phyloP scores from a whole-genome alignment of 2,329 filamentous ascomycete species.

The Fusarium coffeatum region DNA sequence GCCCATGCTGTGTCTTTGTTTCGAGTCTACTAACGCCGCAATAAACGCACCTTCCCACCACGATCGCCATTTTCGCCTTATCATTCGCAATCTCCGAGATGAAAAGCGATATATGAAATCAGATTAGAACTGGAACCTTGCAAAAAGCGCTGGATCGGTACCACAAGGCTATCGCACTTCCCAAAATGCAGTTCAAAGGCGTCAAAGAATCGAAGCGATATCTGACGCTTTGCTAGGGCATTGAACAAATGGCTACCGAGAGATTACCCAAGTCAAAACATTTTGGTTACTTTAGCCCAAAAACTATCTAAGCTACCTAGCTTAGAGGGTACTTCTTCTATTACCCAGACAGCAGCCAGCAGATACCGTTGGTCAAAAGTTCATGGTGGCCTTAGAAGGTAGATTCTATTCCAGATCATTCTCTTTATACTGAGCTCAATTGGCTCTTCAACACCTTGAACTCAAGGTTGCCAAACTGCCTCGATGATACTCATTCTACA shows the following conservation, averaged over 20 bases:
- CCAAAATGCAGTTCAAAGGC: background rate
- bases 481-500: slow-evolving; percentile 63
- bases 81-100: background rate
- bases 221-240: background rate
- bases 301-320: background rate
- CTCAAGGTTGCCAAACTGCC: slow-evolving; percentile 58
- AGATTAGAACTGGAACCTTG: background rate
- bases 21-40: background rate
- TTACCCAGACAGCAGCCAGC: background rate
- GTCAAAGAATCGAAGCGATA: background rate
- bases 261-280: background rate
- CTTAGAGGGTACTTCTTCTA: background rate
- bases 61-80: too few relatives aligned
- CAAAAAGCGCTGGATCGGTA: background rate
- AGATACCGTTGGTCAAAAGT: background rate
- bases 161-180: background rate
- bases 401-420: background rate
- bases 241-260: background rate
- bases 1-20: fast-evolving
- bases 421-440: background rate
- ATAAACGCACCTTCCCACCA: background rate
- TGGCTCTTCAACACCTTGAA: background rate
- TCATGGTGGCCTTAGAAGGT: background rate
- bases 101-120: background rate
- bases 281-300: background rate